A percentile compares a stretch with the other conserved stretches of the same genome.
Evolutionary conservation across 495 filamentous ascomycete species (phyloP).

Genomic region (Podospora comata): DNA sequence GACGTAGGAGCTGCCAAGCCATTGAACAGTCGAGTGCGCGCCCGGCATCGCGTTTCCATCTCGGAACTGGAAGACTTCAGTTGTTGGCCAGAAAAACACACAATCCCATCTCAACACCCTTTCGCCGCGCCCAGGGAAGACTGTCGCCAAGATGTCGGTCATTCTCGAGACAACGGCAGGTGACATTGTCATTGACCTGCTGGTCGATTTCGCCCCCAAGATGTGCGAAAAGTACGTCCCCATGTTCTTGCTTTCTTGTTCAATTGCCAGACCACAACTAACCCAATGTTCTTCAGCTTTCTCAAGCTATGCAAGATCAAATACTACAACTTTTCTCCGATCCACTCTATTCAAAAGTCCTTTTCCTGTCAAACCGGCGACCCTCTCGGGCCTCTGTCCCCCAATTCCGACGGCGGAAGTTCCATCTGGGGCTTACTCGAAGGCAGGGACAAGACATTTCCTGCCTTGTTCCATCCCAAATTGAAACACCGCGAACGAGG

Average conservation of each 20-base stretch:
- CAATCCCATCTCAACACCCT: background rate
- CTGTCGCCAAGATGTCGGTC: conserved; percentile 55
- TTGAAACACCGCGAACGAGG: conserved; percentile 81
- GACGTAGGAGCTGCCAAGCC: background rate
- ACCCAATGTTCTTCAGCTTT: conserved; percentile 63
- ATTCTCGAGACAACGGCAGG: conserved; percentile 87
- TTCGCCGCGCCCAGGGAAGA: background rate
- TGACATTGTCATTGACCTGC: conserved; percentile 88
- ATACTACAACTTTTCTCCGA: conserved; percentile 94
- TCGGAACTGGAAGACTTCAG: background rate
- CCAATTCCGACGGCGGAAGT: conserved; percentile 82
- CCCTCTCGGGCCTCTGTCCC: conserved; percentile 77
- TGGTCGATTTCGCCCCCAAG: conserved; percentile 81
- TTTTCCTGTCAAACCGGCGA: conserved; percentile 96
- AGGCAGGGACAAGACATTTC: conserved; percentile 70
- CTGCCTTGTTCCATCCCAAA: conserved; percentile 76
- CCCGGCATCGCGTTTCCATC: background rate
- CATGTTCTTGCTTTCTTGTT: background rate
- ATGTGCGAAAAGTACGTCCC: conserved; percentile 82
- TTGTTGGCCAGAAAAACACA: background rate
- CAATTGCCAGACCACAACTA: conserved; percentile 41
- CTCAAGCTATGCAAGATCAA: conserved; percentile 96
- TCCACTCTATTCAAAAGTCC: conserved; percentile 82
- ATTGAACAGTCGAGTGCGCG: background rate
- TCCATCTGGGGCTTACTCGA: conserved; percentile 85